Evolutionary conservation across 257 asterid genomes (phyloP).

Genomic region (Vinca minor): DNA sequence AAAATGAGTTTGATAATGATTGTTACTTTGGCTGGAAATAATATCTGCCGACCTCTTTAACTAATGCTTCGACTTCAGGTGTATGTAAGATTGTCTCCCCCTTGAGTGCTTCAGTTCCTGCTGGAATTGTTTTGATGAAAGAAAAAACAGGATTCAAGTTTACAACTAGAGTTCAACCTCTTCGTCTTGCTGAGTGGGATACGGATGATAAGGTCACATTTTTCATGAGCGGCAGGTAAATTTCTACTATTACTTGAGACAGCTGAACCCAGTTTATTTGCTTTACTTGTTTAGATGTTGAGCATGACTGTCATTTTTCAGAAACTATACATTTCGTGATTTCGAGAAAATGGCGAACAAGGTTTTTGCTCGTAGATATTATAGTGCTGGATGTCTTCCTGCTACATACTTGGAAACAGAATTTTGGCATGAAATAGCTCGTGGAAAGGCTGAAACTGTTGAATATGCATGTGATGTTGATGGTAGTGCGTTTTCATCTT

Average conservation of each 20-base stretch:
- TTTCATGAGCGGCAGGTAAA: conserved; percentile 93
- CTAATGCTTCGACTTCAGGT: conserved; percentile 32
- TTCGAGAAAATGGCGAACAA: conserved; percentile 99
- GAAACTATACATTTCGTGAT: conserved; percentile 89
- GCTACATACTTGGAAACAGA: conserved; percentile 80
- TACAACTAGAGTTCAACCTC: conserved; percentile 96
- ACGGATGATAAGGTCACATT: conserved; percentile 82
- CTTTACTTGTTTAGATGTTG: conserved; percentile 23
- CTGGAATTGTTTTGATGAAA: conserved; percentile 87
- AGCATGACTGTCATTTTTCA: conserved; percentile 36
- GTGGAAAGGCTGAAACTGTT: conserved; percentile 94
- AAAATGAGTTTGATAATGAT: not conserved
- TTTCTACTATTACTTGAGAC: conserved; percentile 13
- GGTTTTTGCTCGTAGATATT: conserved; percentile 83
- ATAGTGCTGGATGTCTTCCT: conserved; percentile 88
- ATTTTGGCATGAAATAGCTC: conserved; percentile 96
- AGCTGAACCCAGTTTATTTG: conserved; percentile 6
- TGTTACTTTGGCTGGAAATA: not conserved
- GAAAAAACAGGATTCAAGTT: conserved; percentile 85
- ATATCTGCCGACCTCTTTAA: not conserved
- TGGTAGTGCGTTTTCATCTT: conserved; percentile 97
- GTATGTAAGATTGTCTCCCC: conserved; percentile 95
- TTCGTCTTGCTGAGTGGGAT: conserved; percentile 95
- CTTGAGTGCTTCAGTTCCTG: conserved; percentile 85
- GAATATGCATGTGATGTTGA: conserved; percentile 99